These are phyloP conservation scores for Saprolegnia diclina DNA, from an alignment of 352 stramenopile genomes.

Conservation along the genomic window DNA sequence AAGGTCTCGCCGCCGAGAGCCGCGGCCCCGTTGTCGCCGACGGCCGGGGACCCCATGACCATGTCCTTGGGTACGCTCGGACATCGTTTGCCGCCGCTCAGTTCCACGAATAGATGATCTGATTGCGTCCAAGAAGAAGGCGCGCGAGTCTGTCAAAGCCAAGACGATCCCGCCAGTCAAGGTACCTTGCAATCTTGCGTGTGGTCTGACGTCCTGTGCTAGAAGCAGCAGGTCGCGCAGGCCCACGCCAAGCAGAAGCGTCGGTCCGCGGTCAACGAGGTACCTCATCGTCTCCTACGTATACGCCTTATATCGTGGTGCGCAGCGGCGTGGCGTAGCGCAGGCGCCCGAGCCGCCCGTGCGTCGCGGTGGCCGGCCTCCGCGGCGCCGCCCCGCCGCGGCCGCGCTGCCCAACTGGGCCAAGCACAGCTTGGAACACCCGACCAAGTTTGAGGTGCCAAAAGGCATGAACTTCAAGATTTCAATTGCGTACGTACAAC, in stretches of 20 bases:
- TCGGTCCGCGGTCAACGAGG: slow-evolving; percentile 12
- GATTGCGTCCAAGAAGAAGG: slow-evolving; percentile 1
- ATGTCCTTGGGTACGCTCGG: too few species aligned
- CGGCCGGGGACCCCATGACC: too few species aligned
- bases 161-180: not conserved
- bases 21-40: too few species aligned
- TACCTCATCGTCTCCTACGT: not conserved
- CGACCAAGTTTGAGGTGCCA: slow-evolving; percentile 74
- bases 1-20: too few species aligned
- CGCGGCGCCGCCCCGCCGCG: not conserved
- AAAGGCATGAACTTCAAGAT: slow-evolving; percentile 75
- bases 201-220: not conserved
- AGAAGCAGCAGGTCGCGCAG: not conserved
- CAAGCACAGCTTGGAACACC: slow-evolving; percentile 66
- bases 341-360: not conserved
- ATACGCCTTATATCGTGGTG: not conserved
- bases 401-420: slow-evolving; percentile 27
- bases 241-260: slow-evolving; percentile 13
- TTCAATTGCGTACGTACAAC: slow-evolving; percentile 62
- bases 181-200: not conserved
- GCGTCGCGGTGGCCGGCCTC: not conserved
- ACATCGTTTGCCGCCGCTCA: too few species aligned
- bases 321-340: not conserved
- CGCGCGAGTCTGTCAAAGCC: not conserved
- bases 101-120: not conserved